These are phyloP conservation scores for Saturnispora quitensis DNA, from an alignment of 805 yeast genomes.

Conservation along the genomic window DNA sequence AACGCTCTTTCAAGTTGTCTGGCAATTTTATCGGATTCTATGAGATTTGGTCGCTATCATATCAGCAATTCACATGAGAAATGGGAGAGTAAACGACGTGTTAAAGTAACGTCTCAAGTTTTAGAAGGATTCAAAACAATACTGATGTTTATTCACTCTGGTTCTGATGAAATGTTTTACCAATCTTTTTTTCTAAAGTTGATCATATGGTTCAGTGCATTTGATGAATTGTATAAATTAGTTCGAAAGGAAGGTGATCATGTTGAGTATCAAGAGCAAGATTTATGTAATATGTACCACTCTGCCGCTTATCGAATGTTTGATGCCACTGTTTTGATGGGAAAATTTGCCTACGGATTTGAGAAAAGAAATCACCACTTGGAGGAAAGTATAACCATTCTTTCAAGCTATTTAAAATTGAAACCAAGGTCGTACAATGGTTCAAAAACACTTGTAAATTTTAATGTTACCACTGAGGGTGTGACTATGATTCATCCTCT, in stretches of 20 bases:
- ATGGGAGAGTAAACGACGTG: slow-evolving; percentile 13
- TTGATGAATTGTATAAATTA: slow-evolving; percentile 50
- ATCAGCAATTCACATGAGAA: slow-evolving; percentile 2
- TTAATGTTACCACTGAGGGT: slow-evolving; percentile 34
- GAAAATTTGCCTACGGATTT: slow-evolving; percentile 19
- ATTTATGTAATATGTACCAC: slow-evolving; percentile 41
- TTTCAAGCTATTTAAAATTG: slow-evolving; percentile 26
- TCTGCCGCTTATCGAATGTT: slow-evolving; percentile 26
- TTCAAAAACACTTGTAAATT: slow-evolving; percentile 2
- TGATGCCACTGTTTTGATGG: slow-evolving; percentile 19
- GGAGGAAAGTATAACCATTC: slow-evolving; percentile 29
- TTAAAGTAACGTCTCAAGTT: slow-evolving; percentile 4
- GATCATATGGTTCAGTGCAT: slow-evolving; percentile 39
- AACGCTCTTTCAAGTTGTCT: slow-evolving; percentile 33
- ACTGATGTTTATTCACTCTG: slow-evolving; percentile 21
- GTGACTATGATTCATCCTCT: slow-evolving; percentile 54
- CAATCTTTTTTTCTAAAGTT: slow-evolving; percentile 29
- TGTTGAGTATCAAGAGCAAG: slow-evolving; percentile 45
- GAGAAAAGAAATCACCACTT: slow-evolving; percentile 15
- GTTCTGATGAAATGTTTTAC: slow-evolving; percentile 16
- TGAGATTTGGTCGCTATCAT: slow-evolving; percentile 9
- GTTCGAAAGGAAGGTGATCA: slow-evolving; percentile 59
- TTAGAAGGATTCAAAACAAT: slow-evolving; percentile 18
- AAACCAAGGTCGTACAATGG: neutral
- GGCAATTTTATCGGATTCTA: neutral